Percentiles rank a stretch among this genome's conserved stretches.
phyloP scores from a whole-genome alignment of 164 flowering plant species.

The Cinnamomum chago region DNA sequence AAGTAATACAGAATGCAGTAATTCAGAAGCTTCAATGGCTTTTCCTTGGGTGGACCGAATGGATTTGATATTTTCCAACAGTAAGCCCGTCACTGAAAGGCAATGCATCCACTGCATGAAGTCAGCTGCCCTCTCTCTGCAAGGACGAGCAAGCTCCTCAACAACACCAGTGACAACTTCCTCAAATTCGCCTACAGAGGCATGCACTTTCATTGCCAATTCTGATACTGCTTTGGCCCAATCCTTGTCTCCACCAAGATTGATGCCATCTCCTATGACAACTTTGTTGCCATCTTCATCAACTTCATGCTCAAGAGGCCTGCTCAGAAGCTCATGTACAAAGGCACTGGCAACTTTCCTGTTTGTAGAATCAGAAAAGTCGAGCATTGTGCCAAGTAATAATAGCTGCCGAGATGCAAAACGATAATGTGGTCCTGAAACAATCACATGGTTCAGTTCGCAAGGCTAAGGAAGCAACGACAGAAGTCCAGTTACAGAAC shows the following conservation, averaged over 20 bases:
- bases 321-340: constrained; percentile 61
- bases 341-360: constrained; percentile 69
- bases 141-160: constrained; percentile 84
- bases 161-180: constrained; percentile 57
- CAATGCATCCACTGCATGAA: constrained; percentile 95
- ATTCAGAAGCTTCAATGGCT: constrained; percentile 53
- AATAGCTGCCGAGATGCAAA: constrained; percentile 85
- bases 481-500: neutral
- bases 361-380: constrained; percentile 82
- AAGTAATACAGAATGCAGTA: constrained; percentile 71
- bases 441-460: constrained; percentile 8
- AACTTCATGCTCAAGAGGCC: constrained; percentile 70
- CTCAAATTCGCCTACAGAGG: constrained; percentile 83
- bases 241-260: constrained; percentile 86
- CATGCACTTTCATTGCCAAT: constrained; percentile 71
- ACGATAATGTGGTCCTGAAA: constrained; percentile 69
- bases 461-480: neutral
- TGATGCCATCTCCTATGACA: constrained; percentile 88
- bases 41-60: constrained; percentile 44
- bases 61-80: constrained; percentile 66
- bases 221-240: constrained; percentile 86
- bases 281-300: constrained; percentile 71
- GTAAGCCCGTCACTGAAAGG: constrained; percentile 71
- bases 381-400: constrained; percentile 83
- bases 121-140: constrained; percentile 92